Conservation (phyloP, 768 basidiomycete genomes). For the Lactifluus rugatus region DNA sequence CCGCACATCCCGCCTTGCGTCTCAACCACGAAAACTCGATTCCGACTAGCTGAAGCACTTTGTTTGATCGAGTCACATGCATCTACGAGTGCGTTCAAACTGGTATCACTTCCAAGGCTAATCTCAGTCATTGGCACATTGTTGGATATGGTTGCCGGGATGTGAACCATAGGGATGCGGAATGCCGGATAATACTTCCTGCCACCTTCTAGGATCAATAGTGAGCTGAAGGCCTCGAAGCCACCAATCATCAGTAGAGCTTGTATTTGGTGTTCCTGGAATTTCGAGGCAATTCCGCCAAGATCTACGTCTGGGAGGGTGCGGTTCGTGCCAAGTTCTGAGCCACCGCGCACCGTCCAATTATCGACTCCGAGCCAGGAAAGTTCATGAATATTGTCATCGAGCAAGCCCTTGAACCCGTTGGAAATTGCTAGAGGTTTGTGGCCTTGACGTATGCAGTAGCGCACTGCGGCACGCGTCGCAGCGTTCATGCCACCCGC, state of each 20-base stretch:
- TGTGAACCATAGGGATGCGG: conserved; percentile 91
- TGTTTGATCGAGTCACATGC: conserved; percentile 99
- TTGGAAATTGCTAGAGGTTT: conserved; percentile 89
- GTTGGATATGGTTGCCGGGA: conserved; percentile 96
- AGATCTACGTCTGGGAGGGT: conserved; percentile 77
- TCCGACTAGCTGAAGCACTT: conserved; percentile 91
- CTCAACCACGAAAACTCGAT: conserved; percentile 95
- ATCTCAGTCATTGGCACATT: conserved; percentile 97
- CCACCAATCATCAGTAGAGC: conserved; percentile 87
- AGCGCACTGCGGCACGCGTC: conserved; percentile 87
- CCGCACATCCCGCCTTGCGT: conserved; percentile 97
- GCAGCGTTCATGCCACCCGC: conserved; percentile 99
- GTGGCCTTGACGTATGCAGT: conserved; percentile 88
- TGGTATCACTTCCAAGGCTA: conserved; percentile 94
- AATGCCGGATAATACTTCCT: conserved; percentile 81
- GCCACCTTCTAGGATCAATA: conserved; percentile 70
- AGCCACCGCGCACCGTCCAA: conserved; percentile 94
- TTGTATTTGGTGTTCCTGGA: conserved; percentile 77
- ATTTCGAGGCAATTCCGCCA: conserved; percentile 80
- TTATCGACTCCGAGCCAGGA: conserved; percentile 96
- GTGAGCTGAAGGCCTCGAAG: conserved; percentile 84
- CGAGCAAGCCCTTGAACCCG: conserved; percentile 89
- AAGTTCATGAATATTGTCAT: conserved; percentile 76
- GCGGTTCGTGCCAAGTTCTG: conserved; percentile 96
- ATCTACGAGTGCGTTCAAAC: conserved; percentile 91